phyloP scores from a whole-genome alignment of 2,329 filamentous ascomycete genomes.

The Chalara sp. region DNA sequence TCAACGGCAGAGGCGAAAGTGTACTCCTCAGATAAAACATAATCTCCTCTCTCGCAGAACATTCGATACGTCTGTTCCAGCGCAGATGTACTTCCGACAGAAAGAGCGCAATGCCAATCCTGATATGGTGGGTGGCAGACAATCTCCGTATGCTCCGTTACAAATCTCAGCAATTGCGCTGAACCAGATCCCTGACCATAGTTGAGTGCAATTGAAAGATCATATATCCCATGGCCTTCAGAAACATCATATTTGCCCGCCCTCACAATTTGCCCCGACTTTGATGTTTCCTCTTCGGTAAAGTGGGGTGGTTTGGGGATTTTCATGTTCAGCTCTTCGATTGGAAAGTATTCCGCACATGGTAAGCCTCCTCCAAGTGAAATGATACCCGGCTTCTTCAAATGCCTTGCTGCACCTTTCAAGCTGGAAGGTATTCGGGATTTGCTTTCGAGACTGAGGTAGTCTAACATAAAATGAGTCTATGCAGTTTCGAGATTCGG shows the following conservation, averaged over 20 bases:
- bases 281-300: conserved; percentile 58
- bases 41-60: conserved; percentile 70
- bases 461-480: conserved; percentile 28
- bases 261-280: conserved; percentile 51
- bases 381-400: conserved; percentile 76
- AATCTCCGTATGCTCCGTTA: conserved; percentile 94
- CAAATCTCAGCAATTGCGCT: conserved; percentile 79
- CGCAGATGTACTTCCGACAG: conserved; percentile 77
- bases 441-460: conserved; percentile 56
- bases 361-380: conserved; percentile 90
- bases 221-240: conserved; percentile 49
- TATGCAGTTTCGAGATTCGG: neutral
- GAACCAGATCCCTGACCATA: conserved; percentile 85
- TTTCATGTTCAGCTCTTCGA: conserved; percentile 69
- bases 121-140: conserved; percentile 80
- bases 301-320: conserved; percentile 66
- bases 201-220: conserved; percentile 85
- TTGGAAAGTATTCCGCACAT: conserved; percentile 86
- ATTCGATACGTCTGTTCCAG: conserved; percentile 80
- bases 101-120: conserved; percentile 83
- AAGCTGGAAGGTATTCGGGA: conserved; percentile 61
- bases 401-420: conserved; percentile 72
- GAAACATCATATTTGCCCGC: conserved; percentile 80
- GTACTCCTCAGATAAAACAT: conserved; percentile 82
- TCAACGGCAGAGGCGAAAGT: conserved; percentile 73